Evolutionary conservation across 306 rosid genomes (phyloP), one percentile per base, ranked within the genome.

Genomic region (Cotoneaster glaucophyllus): DNA sequence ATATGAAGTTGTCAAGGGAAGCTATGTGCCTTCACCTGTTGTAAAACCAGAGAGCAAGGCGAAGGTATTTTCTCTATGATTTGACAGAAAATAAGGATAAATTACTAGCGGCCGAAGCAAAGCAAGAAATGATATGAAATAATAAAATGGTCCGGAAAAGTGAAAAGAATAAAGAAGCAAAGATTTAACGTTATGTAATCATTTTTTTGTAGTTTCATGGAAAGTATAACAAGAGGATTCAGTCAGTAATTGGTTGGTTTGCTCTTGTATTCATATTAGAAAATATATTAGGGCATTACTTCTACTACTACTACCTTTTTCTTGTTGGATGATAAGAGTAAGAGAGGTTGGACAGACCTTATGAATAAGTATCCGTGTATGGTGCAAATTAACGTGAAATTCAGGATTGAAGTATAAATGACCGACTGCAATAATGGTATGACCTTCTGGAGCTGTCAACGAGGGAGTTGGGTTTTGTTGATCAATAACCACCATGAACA

Each of bases 1-100:
- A 5, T 95, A 90, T 70, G 89, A 92, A 82, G 88, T 84, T 82
- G 88, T 93, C 67, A 88, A 86, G 58, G 96, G 90, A 75, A 95
- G 98, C 85, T 92, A 89, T 57, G 82, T 87, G 67, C 93, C 93
- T 58, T 63, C 82, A 41, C 24, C 74, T 22, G 78, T 79, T 69
- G 48, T 74, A 39, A 79, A 82, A 73, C 69, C 52, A 64, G 92
- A 80, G 69, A 90, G 68, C 43, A 84, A 82, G 48, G 52, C 57
- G 6, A 69, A 83, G 90, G 97, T 92, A 85, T 75, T 26, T 43
- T 48, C 41, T 53, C 56, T 56, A 70, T 34, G 39, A 34, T 34
- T 34, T 34, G 0, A 43, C 8, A 29, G 68, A 2, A 50, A 50
- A 31, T 31, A 13, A 62, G 71, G 61, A 71, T 28, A 10, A 11